Percentiles rank a stretch among this genome's conserved stretches.
Conservation (phyloP, 2,329 filamentous ascomycete species). For the Geosmithia flava region DNA sequence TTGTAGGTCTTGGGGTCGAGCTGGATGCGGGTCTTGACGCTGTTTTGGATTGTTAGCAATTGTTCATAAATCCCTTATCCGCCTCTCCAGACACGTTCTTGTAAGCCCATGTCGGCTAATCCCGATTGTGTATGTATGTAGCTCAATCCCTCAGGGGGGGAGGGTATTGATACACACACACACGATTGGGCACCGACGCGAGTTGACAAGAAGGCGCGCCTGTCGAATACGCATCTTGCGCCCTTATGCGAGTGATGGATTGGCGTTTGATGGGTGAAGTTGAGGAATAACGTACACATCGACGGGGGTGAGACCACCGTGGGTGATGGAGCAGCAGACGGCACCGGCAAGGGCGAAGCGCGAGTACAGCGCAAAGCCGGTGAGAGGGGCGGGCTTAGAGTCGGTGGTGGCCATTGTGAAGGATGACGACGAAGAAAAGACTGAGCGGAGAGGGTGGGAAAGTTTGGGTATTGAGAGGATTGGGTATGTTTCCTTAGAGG, state of each 20-base stretch:
- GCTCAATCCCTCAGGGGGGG: too few relatives aligned
- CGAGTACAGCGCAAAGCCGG: conserved; percentile 66
- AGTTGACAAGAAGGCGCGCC: too few relatives aligned
- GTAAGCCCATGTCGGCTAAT: too few relatives aligned
- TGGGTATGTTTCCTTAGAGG: neutral
- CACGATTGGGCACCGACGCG: too few relatives aligned
- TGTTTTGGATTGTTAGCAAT: conserved; percentile 22
- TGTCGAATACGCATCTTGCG: too few relatives aligned
- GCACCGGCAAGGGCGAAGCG: conserved; percentile 96
- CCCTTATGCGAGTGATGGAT: too few relatives aligned
- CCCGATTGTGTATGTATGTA: too few relatives aligned
- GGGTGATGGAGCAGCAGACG: conserved; percentile 95
- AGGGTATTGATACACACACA: too few relatives aligned
- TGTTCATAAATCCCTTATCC: neutral
- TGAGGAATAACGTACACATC: conserved; percentile 73
- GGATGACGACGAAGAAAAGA: conserved; percentile 10
- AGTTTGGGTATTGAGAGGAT: neutral
- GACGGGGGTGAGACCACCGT: conserved; percentile 92
- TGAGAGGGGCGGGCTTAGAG: conserved; percentile 26
- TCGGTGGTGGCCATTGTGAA: conserved; percentile 28
- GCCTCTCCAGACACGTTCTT: too few relatives aligned
- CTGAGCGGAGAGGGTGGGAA: conserved; percentile 18
- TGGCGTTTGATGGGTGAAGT: neutral
- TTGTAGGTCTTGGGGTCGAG: conserved; percentile 85
- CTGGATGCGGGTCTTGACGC: conserved; percentile 93